A percentile compares a stretch with the other conserved stretches of the same genome.
phyloP scores from a whole-genome alignment of 768 basidiomycete species.

The Amanita rubescens region DNA sequence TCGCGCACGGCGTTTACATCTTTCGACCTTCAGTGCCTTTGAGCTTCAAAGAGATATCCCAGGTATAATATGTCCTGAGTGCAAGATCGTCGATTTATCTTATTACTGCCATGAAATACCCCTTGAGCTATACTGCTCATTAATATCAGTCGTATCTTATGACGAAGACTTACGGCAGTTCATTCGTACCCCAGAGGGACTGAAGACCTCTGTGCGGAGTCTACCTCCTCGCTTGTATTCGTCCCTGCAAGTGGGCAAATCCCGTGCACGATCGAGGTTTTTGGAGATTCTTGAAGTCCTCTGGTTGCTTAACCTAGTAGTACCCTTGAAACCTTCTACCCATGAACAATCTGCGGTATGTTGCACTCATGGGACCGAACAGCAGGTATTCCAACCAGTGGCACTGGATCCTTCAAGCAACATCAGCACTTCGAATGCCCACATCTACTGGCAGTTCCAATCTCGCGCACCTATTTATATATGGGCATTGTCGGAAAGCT shows the following conservation, averaged over 20 bases:
- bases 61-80: slow-evolving; percentile 42
- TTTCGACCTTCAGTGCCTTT: slow-evolving; percentile 43
- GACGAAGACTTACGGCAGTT: slow-evolving; percentile 50
- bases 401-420: slow-evolving; percentile 19
- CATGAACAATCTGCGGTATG: background rate
- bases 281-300: slow-evolving; percentile 57
- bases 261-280: slow-evolving; percentile 51
- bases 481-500: slow-evolving; percentile 46
- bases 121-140: slow-evolving; percentile 53
- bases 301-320: slow-evolving; percentile 46
- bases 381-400: slow-evolving; percentile 33
- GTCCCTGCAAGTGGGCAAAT: slow-evolving; percentile 49
- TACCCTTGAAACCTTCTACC: slow-evolving; percentile 45
- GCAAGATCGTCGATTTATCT: slow-evolving; percentile 51
- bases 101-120: slow-evolving; percentile 62
- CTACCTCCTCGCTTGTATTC: slow-evolving; percentile 44
- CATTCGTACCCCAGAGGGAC: slow-evolving; percentile 41
- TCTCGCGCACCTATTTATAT: slow-evolving; percentile 47
- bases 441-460: slow-evolving; percentile 54
- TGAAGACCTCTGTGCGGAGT: slow-evolving; percentile 41
- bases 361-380: background rate
- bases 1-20: slow-evolving; percentile 59
- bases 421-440: background rate
- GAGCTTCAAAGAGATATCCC: slow-evolving; percentile 29
- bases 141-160: slow-evolving; percentile 50